A percentile compares a stretch with the other conserved stretches of the same genome.
phyloP scores from a whole-genome alignment of 2,329 filamentous ascomycete species.

The Bisporella sp. region DNA sequence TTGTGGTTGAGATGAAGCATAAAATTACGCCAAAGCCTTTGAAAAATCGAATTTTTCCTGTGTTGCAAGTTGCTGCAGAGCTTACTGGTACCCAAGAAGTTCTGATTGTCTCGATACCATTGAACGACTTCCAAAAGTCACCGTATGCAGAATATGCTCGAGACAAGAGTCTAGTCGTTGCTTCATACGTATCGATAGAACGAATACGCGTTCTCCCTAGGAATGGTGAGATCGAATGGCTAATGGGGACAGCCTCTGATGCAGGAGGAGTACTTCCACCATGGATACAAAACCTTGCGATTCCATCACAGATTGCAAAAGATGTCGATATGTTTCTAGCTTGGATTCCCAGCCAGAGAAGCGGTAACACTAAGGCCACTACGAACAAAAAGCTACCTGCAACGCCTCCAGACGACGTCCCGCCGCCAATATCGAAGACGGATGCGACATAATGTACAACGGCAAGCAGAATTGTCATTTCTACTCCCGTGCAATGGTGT shows the following conservation, averaged over 20 bases:
- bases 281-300: slow-evolving; percentile 56
- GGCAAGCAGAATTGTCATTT: too few relatives aligned
- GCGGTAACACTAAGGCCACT: not conserved
- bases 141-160: slow-evolving; percentile 27
- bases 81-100: slow-evolving; percentile 40
- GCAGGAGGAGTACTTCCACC: slow-evolving; percentile 60
- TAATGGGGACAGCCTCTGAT: slow-evolving; percentile 57
- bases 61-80: slow-evolving; percentile 52
- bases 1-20: slow-evolving; percentile 60
- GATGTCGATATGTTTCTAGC: slow-evolving; percentile 63
- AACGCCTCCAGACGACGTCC: not conserved
- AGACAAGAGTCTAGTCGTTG: slow-evolving; percentile 45
- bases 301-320: slow-evolving; percentile 58
- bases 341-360: slow-evolving; percentile 42
- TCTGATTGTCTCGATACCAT: slow-evolving; percentile 49
- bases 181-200: slow-evolving; percentile 60
- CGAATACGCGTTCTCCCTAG: slow-evolving; percentile 33
- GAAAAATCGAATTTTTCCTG: slow-evolving; percentile 57
- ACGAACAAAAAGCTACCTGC: slow-evolving; percentile 4
- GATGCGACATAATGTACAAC: not conserved
- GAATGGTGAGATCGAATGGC: slow-evolving; percentile 55
- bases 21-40: slow-evolving; percentile 50
- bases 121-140: slow-evolving; percentile 35
- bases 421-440: slow-evolving; percentile 5
- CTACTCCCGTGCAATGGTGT: too few relatives aligned